Base-by-base conservation (phyloP, 1,139 yeast genomes). In the Kodamaea ohmeri region DNA sequence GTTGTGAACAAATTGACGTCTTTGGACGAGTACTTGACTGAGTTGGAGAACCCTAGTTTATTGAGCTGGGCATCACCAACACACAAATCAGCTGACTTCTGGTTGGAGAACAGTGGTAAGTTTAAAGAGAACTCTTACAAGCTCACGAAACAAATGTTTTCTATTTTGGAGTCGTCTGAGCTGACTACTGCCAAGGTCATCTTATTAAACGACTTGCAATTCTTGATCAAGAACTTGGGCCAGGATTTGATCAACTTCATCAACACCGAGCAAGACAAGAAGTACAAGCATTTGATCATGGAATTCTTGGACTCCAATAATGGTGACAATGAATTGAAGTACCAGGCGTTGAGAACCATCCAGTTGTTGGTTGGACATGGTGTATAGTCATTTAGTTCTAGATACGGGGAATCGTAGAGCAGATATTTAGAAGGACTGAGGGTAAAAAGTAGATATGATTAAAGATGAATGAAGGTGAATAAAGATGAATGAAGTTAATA, bases 261-360 rank as follows among this genome's bases (percentile, higher is more conserved):
- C 50, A 80, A 80, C 52, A 69, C 80, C 78, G 95, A 41, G 81
- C 60, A 59, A 36, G 54, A 54, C 35, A 71, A 71, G 19, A 55
- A 88, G 41, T 66, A 70, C 53, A 71, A 92, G 69, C 67, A 84
- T 18, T 78, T 80, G 61, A 76, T 94, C 45, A 90, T 94, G 97
- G 76, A 78, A 45, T 72, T 89, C 48, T 82, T 92, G 78, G 87
- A 82, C 51, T 82, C 63, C 43, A 64, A 57, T 41, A 56, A 82
- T 41, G 77, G 83, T 30, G 94, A 89, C 59, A 75, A 90, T 28
- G 95, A 88, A 54, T 90, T 92, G 51, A 87, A 92, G 59, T 92
- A 84, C 59, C 96, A 92, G 67, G 97, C 98, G 1, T 76, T 92
- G 56, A 87, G 86, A 60, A 89, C 97, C 1, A 87, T 96, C 16